phyloP scores from a whole-genome alignment of 1,284 basidiomycete genomes.

The Cystobasidiaceae sp. region DNA sequence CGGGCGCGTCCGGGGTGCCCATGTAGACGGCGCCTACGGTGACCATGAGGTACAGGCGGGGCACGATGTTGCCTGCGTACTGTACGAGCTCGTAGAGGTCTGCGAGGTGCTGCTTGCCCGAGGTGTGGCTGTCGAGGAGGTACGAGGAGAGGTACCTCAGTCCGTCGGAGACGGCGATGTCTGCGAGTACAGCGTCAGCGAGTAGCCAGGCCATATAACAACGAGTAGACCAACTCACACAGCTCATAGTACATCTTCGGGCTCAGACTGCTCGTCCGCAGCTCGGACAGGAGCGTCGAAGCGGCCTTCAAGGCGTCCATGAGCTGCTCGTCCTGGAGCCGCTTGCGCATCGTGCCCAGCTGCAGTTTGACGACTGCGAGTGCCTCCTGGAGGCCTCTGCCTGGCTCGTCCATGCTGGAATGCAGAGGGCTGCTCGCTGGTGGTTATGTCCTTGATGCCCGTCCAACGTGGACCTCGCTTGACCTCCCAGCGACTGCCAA shows the following conservation, averaged over 20 bases:
- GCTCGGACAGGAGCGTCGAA: conserved; percentile 88
- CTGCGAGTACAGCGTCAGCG: too few species aligned
- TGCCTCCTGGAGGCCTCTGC: conserved; percentile 12
- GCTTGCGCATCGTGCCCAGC: conserved; percentile 85
- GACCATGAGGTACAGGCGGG: conserved; percentile 83
- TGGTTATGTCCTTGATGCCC: too few species aligned
- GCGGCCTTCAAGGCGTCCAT: conserved; percentile 96
- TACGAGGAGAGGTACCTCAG: conserved; percentile 74
- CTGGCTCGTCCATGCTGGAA: conserved; percentile 14
- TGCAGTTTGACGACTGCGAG: conserved; percentile 65
- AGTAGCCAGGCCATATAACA: neutral
- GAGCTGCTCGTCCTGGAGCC: conserved; percentile 84
- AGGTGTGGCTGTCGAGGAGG: conserved; percentile 84
- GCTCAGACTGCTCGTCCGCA: conserved; percentile 80
- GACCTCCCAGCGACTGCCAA: too few species aligned
- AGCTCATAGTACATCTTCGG: conserved; percentile 95
- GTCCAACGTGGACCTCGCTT: too few species aligned
- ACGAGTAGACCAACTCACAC: conserved; percentile 55
- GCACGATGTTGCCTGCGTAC: conserved; percentile 81
- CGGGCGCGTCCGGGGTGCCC: conserved; percentile 87
- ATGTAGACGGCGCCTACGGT: conserved; percentile 96
- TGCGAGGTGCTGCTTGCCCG: conserved; percentile 83
- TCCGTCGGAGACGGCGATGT: conserved; percentile 95
- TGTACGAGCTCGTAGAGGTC: conserved; percentile 96
- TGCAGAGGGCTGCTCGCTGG: neutral